Evolutionary conservation across 2,329 filamentous ascomycete genomes (phyloP).

Genomic region (Talaromyces amestolkiae): DNA sequence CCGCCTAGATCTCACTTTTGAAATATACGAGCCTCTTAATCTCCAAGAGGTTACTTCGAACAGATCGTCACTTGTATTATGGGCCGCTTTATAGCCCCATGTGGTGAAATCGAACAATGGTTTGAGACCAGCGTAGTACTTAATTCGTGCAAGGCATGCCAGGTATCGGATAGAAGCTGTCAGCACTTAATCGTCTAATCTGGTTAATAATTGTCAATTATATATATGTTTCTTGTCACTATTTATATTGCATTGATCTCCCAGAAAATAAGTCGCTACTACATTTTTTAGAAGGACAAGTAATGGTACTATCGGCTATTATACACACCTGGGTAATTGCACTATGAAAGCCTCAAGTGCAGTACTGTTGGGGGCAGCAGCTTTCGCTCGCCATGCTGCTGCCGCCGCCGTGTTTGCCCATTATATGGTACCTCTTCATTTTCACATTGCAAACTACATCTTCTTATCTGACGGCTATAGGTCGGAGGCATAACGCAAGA

Average conservation of each 20-base stretch:
- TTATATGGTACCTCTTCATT: constrained; percentile 17
- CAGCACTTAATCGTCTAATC: not conserved
- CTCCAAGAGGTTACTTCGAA: not conserved
- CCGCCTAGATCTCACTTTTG: not conserved
- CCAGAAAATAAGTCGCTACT: not conserved
- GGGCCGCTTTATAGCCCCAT: not conserved
- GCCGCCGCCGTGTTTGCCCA: constrained; percentile 19
- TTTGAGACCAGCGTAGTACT: not conserved
- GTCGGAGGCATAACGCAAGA: constrained; percentile 22
- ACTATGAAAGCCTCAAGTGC: not conserved
- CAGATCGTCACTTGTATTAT: not conserved
- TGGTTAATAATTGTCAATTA: not conserved
- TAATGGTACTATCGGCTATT: not conserved
- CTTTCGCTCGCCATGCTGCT: constrained; percentile 4
- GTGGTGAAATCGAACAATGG: not conserved
- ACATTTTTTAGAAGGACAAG: not conserved
- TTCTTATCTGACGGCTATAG: constrained; percentile 8
- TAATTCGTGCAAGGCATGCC: not conserved
- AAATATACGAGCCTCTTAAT: not conserved
- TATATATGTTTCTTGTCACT: not conserved
- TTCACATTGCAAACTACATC: no score
- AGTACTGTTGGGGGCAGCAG: constrained; percentile 3
- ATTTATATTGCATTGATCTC: not conserved
- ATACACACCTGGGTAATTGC: not conserved
- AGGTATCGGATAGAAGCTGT: not conserved